Percentiles rank a stretch among this genome's conserved stretches.
Conservation (phyloP, 1,284 basidiomycete species). For the Peniophora sp. region DNA sequence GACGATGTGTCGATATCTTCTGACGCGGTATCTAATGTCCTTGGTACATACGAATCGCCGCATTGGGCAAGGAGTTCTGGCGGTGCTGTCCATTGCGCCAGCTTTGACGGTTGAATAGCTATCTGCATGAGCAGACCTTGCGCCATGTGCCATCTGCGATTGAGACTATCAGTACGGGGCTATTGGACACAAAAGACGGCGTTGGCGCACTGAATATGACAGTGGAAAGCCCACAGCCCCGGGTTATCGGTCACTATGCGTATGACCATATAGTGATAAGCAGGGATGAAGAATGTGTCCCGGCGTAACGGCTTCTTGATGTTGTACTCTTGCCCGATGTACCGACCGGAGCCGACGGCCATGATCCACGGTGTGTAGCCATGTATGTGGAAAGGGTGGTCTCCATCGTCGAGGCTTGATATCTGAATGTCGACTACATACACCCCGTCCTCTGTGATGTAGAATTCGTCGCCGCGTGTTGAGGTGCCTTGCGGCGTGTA, state of each 20-base stretch:
- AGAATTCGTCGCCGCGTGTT: slow-evolving; percentile 16
- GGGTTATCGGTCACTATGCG: slow-evolving; percentile 29
- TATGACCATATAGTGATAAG: slow-evolving; percentile 24
- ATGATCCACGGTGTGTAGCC: slow-evolving; percentile 32
- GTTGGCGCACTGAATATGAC: slow-evolving; percentile 20
- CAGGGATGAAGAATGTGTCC: slow-evolving; percentile 27
- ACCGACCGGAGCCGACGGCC: slow-evolving; percentile 21
- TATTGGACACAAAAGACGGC: too few relatives aligned
- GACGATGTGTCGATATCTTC: too few relatives aligned
- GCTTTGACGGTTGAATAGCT: slow-evolving; percentile 20
- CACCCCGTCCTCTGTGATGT: slow-evolving; percentile 22
- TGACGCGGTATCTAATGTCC: too few relatives aligned
- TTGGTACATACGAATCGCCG: background rate
- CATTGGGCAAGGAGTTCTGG: slow-evolving; percentile 25
- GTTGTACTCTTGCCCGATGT: slow-evolving; percentile 19
- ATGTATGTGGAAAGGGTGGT: slow-evolving; percentile 37
- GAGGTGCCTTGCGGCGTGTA: slow-evolving; percentile 11
- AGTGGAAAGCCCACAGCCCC: slow-evolving; percentile 29
- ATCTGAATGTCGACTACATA: slow-evolving; percentile 23
- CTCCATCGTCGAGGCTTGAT: slow-evolving; percentile 29
- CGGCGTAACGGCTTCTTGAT: slow-evolving; percentile 22
- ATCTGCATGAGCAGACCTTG: slow-evolving; percentile 29
- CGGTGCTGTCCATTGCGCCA: slow-evolving; percentile 21
- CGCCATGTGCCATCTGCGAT: slow-evolving; percentile 24
- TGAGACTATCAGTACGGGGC: too few relatives aligned